Percentiles rank a stretch among this genome's conserved stretches.
These are phyloP conservation scores for Avena eriantha DNA, from an alignment of 176 grass and related monocot genomes.

Conservation along the genomic window DNA sequence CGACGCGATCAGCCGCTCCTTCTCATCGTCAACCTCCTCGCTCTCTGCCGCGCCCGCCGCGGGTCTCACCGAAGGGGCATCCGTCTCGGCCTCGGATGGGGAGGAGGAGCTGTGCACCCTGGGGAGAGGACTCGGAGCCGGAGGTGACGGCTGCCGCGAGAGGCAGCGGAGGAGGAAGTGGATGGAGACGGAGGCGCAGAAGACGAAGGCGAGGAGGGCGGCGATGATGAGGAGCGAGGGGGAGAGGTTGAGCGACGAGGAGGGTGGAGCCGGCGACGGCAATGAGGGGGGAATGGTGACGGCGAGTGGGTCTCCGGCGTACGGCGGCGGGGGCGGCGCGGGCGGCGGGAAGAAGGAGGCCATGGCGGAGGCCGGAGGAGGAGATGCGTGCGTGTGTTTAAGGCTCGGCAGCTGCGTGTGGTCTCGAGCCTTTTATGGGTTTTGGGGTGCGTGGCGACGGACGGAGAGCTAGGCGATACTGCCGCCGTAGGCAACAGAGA, in stretches of 20 bases:
- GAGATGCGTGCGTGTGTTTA: constrained; percentile 28
- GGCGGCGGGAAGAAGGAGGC: constrained; percentile 20
- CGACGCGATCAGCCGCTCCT: constrained; percentile 71
- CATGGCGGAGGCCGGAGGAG: constrained; percentile 36
- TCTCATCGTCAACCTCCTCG: constrained; percentile 52
- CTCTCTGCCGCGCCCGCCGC: not conserved
- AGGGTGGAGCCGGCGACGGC: constrained; percentile 24
- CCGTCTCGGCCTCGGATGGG: not conserved
- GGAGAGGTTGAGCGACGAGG: constrained; percentile 60
- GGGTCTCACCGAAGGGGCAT: not conserved
- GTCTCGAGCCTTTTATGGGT: constrained; percentile 59
- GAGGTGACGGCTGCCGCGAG: constrained; percentile 34
- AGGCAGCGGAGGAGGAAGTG: constrained; percentile 83
- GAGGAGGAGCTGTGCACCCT: not conserved
- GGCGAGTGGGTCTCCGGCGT: constrained; percentile 52
- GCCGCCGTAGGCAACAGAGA: constrained; percentile 7
- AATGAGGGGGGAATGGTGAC: constrained; percentile 49
- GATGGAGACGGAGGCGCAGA: constrained; percentile 72
- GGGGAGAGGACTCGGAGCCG: constrained; percentile 28
- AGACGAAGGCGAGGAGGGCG: constrained; percentile 69
- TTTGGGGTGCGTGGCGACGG: constrained; percentile 48
- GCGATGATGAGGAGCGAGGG: constrained; percentile 78
- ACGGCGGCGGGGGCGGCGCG: constrained; percentile 44
- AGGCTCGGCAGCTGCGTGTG: constrained; percentile 21
- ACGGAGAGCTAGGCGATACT: not conserved